A percentile compares a stretch with the other conserved stretches of the same genome.
phyloP scores from a whole-genome alignment of 148 eudicot genomes.

The Camellia japonica region DNA sequence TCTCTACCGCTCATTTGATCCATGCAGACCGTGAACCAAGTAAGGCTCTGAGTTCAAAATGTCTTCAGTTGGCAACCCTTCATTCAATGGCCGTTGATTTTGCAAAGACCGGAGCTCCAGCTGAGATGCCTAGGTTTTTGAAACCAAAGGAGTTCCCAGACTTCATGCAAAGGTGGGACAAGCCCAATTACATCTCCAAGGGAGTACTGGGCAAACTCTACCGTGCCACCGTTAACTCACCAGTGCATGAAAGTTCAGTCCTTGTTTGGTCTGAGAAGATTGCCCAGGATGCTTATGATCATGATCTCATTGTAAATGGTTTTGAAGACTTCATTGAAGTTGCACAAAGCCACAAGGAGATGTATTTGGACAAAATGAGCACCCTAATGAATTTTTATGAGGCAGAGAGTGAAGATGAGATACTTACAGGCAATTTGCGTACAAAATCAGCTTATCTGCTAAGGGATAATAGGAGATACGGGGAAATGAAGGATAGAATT shows the following conservation, averaged over 20 bases:
- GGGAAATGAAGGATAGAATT: slow-evolving; percentile 74
- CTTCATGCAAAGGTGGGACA: slow-evolving; percentile 89
- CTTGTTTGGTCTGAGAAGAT: slow-evolving; percentile 37
- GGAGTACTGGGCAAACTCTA: slow-evolving; percentile 80
- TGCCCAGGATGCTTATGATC: slow-evolving; percentile 55
- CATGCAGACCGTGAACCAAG: slow-evolving; percentile 87
- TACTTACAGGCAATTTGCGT: slow-evolving; percentile 71
- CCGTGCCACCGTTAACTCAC: slow-evolving; percentile 50
- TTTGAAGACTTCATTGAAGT: slow-evolving; percentile 50
- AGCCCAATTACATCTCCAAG: slow-evolving; percentile 60
- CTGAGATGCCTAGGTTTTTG: slow-evolving; percentile 77
- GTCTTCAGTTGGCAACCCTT: slow-evolving; percentile 72
- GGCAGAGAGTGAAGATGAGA: slow-evolving; percentile 70
- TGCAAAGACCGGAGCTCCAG: slow-evolving; percentile 93
- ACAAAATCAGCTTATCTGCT: slow-evolving; percentile 52
- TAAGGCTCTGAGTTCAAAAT: slow-evolving; percentile 74
- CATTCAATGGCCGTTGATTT: slow-evolving; percentile 99
- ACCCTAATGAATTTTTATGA: slow-evolving; percentile 62
- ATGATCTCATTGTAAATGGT: slow-evolving; percentile 61
- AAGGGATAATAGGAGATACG: slow-evolving; percentile 71
- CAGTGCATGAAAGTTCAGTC: slow-evolving; percentile 24
- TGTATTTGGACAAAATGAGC: slow-evolving; percentile 66
- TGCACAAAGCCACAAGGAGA: slow-evolving; percentile 63
- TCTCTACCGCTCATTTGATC: slow-evolving; percentile 86
- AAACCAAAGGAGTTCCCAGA: slow-evolving; percentile 88